Percentiles rank a stretch among this genome's conserved stretches.
Evolutionary conservation across 2,329 filamentous ascomycete species (phyloP).

Genomic region (Paecilomyces dactylethromorphus): DNA sequence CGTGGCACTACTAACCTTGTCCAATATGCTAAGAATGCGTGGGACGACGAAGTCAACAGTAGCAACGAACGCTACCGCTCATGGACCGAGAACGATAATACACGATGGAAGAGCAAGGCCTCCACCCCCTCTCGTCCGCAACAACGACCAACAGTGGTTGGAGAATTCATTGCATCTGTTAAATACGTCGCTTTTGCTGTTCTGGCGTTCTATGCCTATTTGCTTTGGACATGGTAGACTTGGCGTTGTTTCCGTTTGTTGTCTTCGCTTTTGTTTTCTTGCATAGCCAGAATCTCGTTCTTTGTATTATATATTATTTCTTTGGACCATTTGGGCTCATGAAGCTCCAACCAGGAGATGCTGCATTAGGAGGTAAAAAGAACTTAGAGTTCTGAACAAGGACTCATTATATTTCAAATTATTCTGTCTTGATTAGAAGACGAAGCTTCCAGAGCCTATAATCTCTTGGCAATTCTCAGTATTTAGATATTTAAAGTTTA

Average conservation of each 20-base stretch:
- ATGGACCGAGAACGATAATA: conserved; percentile 3
- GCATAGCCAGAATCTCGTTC: background rate
- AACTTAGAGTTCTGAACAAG: no score
- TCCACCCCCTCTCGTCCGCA: conserved; percentile 9
- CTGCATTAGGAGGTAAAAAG: no score
- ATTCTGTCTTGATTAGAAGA: no score
- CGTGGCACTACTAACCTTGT: background rate
- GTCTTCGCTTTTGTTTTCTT: background rate
- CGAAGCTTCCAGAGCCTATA: no score
- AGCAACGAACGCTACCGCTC: conserved; percentile 2
- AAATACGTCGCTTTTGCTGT: conserved; percentile 60
- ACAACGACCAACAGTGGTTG: conserved; percentile 38
- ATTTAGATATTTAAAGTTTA: no score
- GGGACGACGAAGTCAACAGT: conserved; percentile 1
- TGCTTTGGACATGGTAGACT: conserved; percentile 55
- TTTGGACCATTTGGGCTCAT: no score
- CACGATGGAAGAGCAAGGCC: conserved; percentile 34
- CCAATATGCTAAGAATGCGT: conserved; percentile 3
- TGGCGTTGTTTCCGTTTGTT: background rate
- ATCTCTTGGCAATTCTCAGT: no score
- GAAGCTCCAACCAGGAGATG: no score
- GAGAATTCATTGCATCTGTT: conserved; percentile 57
- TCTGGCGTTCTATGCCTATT: conserved; percentile 58
- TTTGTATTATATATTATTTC: no score
- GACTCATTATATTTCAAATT: no score